A percentile compares a stretch with the other conserved stretches of the same genome.
These are phyloP conservation scores for Colletotrichum sp. DNA, from an alignment of 2,329 filamentous ascomycete species.

Conservation along the genomic window DNA sequence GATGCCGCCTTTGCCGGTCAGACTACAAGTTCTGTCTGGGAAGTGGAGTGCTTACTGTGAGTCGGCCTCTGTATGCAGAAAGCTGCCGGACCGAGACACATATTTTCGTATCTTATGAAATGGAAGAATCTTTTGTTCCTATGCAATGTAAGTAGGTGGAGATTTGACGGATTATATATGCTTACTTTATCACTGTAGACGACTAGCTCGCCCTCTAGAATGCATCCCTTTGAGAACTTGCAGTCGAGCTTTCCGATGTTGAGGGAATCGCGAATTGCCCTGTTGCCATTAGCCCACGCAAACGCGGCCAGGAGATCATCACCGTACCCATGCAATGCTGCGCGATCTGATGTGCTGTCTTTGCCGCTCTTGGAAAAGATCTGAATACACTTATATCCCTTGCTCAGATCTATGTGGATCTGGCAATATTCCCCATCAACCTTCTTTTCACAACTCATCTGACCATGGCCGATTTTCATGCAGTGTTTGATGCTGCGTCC, in stretches of 20 bases:
- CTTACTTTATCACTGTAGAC: constrained; percentile 72
- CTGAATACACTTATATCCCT: constrained; percentile 62
- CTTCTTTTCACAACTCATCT: constrained; percentile 80
- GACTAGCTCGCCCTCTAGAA: constrained; percentile 83
- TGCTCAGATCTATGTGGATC: constrained; percentile 76
- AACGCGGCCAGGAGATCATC: not conserved
- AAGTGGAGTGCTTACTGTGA: constrained; percentile 58
- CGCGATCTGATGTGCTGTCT: constrained; percentile 79
- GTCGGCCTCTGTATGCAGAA: constrained; percentile 71
- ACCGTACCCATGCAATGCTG: constrained; percentile 59
- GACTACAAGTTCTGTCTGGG: not conserved
- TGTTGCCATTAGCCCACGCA: constrained; percentile 26
- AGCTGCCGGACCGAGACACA: constrained; percentile 73
- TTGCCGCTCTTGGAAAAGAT: constrained; percentile 95
- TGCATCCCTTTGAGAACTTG: constrained; percentile 68
- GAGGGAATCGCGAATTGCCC: constrained; percentile 68
- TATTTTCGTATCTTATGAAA: constrained; percentile 88
- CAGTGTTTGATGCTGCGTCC: constrained; percentile 78
- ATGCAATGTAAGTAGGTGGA: constrained; percentile 20
- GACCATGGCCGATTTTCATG: constrained; percentile 63
- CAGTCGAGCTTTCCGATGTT: constrained; percentile 64
- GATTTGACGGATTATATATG: not conserved
- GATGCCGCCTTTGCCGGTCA: constrained; percentile 44
- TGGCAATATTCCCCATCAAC: constrained; percentile 92
- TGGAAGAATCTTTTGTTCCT: constrained; percentile 68